Percentiles rank a stretch among this genome's conserved stretches.
Conservation (phyloP, 257 asterid genomes). For the Paraleonurus japonicus region DNA sequence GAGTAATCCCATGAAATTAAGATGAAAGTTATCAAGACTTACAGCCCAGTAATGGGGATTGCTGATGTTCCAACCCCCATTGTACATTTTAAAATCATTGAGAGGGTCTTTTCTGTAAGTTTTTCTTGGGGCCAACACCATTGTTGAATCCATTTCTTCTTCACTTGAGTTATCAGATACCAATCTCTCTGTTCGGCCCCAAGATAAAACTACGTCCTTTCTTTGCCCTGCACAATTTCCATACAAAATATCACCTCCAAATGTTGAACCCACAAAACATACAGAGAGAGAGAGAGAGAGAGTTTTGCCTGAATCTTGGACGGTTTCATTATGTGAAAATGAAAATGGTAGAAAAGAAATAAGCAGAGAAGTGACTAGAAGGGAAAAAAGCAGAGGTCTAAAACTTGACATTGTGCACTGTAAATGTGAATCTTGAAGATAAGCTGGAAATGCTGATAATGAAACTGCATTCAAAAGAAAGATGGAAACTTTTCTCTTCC, state of each 20-base stretch:
- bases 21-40: conserved; percentile 27
- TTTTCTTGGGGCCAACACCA: conserved; percentile 72
- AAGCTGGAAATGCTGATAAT: background rate
- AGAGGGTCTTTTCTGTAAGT: conserved; percentile 80
- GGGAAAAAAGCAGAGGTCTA: conserved; percentile 25
- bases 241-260: background rate
- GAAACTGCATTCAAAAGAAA: background rate
- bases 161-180: conserved; percentile 40
- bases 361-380: conserved; percentile 29
- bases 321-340: conserved; percentile 17
- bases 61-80: conserved; percentile 83
- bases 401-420: conserved; percentile 36
- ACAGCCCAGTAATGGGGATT: conserved; percentile 85
- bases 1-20: background rate
- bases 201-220: conserved; percentile 25
- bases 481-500: background rate
- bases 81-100: conserved; percentile 49
- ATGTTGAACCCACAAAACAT: too few relatives aligned
- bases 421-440: background rate
- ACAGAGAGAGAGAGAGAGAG: background rate
- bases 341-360: conserved; percentile 28
- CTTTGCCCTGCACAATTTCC: conserved; percentile 28
- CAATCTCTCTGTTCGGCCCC: conserved; percentile 39
- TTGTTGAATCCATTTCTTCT: conserved; percentile 23
- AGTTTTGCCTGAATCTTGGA: conserved; percentile 34